Conservation (phyloP, 805 yeast genomes). For the Wickerhamomyces sydowiorum region DNA sequence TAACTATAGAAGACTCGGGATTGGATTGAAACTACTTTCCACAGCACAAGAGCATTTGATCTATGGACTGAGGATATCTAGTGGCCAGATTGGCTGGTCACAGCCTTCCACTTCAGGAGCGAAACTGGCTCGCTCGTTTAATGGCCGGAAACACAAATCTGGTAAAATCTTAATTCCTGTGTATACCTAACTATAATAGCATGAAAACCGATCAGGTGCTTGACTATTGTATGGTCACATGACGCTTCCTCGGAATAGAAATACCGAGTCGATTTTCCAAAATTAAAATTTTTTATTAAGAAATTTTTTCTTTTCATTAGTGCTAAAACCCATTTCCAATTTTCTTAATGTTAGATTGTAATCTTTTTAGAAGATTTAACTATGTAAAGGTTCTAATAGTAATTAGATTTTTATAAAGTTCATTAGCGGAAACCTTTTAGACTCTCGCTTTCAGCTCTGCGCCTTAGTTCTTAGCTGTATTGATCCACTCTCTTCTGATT, state of each 20-base stretch:
- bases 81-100: conserved; percentile 54
- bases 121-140: conserved; percentile 48
- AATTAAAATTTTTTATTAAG: neutral
- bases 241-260: no score
- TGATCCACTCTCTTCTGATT: no score
- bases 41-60: conserved; percentile 38
- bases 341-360: neutral
- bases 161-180: conserved; percentile 48
- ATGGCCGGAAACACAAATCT: conserved; percentile 48
- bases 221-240: no score
- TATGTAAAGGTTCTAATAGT: conserved; percentile 1
- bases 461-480: no score
- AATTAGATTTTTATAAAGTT: neutral
- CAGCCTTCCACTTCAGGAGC: conserved; percentile 69
- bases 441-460: no score
- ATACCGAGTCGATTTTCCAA: neutral
- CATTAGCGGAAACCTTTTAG: no score
- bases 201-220: neutral
- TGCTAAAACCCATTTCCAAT: neutral
- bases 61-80: conserved; percentile 41
- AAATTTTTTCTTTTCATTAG: neutral
- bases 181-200: conserved; percentile 20
- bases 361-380: neutral
- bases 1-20: conserved; percentile 41
- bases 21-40: conserved; percentile 41